Conservation (phyloP, 1,139 yeast species). For the Debaryomyces coudertii region DNA sequence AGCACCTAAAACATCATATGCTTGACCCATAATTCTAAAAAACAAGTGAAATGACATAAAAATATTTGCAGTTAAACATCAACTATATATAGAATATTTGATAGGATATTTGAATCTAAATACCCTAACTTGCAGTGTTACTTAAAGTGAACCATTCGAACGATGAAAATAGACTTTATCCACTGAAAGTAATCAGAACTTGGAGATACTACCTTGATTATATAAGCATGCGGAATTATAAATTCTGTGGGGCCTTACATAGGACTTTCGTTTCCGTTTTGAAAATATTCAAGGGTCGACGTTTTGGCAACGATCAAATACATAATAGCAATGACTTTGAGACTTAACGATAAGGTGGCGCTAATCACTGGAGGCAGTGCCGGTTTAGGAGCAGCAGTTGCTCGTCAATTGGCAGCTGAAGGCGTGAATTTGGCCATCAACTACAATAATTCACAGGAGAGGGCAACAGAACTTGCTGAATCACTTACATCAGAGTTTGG, state of each 20-base stretch:
- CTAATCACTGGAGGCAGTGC: slow-evolving; percentile 26
- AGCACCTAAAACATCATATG: too few relatives aligned
- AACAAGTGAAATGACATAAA: too few relatives aligned
- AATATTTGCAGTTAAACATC: too few relatives aligned
- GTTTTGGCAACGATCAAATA: not conserved
- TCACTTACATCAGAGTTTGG: slow-evolving; percentile 14
- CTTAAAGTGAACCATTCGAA: too few relatives aligned
- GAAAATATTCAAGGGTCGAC: not conserved
- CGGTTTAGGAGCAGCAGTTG: slow-evolving; percentile 25
- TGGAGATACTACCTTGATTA: not conserved
- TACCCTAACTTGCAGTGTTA: too few relatives aligned
- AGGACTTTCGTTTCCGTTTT: not conserved
- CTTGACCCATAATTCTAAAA: too few relatives aligned
- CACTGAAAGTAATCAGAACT: too few relatives aligned
- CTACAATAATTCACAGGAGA: slow-evolving; percentile 14
- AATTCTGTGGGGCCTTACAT: not conserved
- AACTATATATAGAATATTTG: too few relatives aligned
- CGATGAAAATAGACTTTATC: too few relatives aligned
- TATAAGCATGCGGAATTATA: not conserved
- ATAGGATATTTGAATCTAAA: too few relatives aligned
- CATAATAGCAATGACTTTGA: slow-evolving; percentile 12
- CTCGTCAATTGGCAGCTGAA: slow-evolving; percentile 27
- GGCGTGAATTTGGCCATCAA: slow-evolving; percentile 7
- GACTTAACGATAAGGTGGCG: slow-evolving; percentile 21
- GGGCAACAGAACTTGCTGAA: slow-evolving; percentile 24